Percentiles rank a stretch among this genome's conserved stretches.
Evolutionary conservation across 805 yeast species (phyloP).

Genomic region (Candida argentea): DNA sequence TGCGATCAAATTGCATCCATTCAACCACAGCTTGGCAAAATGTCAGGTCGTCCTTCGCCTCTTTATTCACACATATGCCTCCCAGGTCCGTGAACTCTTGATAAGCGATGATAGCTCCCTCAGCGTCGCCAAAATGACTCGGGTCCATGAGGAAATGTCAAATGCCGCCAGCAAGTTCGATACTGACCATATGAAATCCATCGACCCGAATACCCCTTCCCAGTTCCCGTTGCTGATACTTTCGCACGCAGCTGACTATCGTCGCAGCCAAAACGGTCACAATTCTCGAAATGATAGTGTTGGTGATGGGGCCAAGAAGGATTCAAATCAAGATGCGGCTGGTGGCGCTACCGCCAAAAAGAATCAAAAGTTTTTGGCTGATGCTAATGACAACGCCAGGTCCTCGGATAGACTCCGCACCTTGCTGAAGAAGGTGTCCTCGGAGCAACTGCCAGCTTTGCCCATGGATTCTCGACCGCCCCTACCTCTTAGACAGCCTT

Average conservation of each 20-base stretch:
- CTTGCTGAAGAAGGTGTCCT: background rate
- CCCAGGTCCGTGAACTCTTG: conserved; percentile 35
- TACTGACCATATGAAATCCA: background rate
- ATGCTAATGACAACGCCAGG: conserved; percentile 1
- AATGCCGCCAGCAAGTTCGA: background rate
- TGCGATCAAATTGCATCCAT: conserved; percentile 18
- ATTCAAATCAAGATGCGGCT: too few relatives aligned
- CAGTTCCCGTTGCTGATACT: conserved; percentile 28
- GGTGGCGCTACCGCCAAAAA: too few relatives aligned
- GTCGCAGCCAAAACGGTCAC: too few relatives aligned
- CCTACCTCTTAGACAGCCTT: background rate
- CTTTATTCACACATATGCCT: conserved; percentile 52
- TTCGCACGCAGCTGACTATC: conserved; percentile 31
- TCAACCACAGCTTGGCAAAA: conserved; percentile 43
- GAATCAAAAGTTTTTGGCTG: background rate
- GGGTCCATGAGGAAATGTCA: background rate
- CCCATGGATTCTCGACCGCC: background rate
- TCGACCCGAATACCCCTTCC: conserved; percentile 3
- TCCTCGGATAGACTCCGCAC: too few relatives aligned
- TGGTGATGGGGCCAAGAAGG: too few relatives aligned
- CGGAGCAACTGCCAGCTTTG: background rate
- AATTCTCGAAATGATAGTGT: too few relatives aligned
- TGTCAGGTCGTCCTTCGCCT: conserved; percentile 46
- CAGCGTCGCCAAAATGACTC: conserved; percentile 1
- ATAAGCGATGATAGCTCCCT: conserved; percentile 10